Base-by-base conservation (phyloP, 2,329 filamentous ascomycete species). In the Fusarium ambrosium region DNA sequence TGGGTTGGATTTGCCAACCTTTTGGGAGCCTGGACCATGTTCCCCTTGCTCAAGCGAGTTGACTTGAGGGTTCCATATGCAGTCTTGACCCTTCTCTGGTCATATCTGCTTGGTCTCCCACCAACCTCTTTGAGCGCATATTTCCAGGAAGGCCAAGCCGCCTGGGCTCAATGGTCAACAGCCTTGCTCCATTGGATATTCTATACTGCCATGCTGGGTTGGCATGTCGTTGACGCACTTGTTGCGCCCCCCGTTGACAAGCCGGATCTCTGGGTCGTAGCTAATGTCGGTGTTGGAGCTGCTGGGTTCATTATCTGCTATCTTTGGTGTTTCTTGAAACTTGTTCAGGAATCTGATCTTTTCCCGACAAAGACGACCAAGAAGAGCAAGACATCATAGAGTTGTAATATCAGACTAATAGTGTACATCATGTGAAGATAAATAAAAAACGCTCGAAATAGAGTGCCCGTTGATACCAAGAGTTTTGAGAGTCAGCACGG, bases 1-100 rank as follows among this genome's bases (percentile, higher is more conserved):
- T 99, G 97, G 97, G 92, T 98, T 6, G 95, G 95, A n/a, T 97
- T 97, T 80, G 95, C 95, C 64, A 99, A 99, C 80, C 88, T 97
- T 16, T 88, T 98, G 13, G 96, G 93, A 10, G 90, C 90, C 36
- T 98, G 95, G 95, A 98, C 97, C 7, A 93, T 98, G 90, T 99
- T 95, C 80, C 97, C 97, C 1, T 87, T 99, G 8, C 89, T 99
- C 39, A 91, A 93, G 78, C 91, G 96, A 56, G 97, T 98, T 68
- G 93, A 95, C 51, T 86, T 99, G 10, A 87, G 89, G 14, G 87
- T 98, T 11, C 97, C 97, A 0, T 99, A 99, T 80, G 89, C 91
- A 39, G 93, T 98, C 14, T 85, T 98, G 34, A 94, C 94, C 0
- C 86, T 96, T 2, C 88, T 99, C 1, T 99, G 97, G 96, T 92